These are phyloP conservation scores for Trypanosoma platydactyli DNA, from an alignment of 208 protist genomes.

Conservation along the genomic window DNA sequence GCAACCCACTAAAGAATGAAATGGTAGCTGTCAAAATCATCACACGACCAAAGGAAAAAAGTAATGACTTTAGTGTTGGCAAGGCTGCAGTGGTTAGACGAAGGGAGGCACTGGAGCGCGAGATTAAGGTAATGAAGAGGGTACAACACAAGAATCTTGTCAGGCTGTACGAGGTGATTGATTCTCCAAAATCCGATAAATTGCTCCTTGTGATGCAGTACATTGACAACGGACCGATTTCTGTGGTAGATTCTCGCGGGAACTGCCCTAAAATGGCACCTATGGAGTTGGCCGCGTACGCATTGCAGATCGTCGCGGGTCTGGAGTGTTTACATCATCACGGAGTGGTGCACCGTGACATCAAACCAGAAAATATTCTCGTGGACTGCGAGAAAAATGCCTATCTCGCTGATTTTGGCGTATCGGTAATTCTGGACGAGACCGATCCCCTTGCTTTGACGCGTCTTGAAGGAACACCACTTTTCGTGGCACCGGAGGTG, in stretches of 20 bases:
- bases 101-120: constrained; percentile 49
- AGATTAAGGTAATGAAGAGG: constrained; percentile 96
- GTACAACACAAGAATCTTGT: constrained; percentile 95
- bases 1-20: constrained; percentile 21
- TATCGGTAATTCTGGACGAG: constrained; percentile 26
- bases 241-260: constrained; percentile 28
- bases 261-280: constrained; percentile 38
- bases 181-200: constrained; percentile 87
- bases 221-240: constrained; percentile 61
- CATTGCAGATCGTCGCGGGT: constrained; percentile 25
- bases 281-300: constrained; percentile 27
- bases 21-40: constrained; percentile 55
- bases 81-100: background rate
- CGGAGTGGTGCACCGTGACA: constrained; percentile 52
- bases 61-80: background rate
- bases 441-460: constrained; percentile 22
- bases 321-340: constrained; percentile 30
- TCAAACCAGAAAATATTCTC: constrained; percentile 73
- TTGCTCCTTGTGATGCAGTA: constrained; percentile 94
- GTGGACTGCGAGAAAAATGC: constrained; percentile 23
- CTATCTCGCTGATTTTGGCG: constrained; percentile 33
- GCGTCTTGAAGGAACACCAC: constrained; percentile 42
- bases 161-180: constrained; percentile 93
- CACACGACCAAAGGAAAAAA: constrained; percentile 18
- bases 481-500: constrained; percentile 55